Base-by-base conservation (phyloP, 1,139 yeast species). In the Blastobotrys aristatus region DNA sequence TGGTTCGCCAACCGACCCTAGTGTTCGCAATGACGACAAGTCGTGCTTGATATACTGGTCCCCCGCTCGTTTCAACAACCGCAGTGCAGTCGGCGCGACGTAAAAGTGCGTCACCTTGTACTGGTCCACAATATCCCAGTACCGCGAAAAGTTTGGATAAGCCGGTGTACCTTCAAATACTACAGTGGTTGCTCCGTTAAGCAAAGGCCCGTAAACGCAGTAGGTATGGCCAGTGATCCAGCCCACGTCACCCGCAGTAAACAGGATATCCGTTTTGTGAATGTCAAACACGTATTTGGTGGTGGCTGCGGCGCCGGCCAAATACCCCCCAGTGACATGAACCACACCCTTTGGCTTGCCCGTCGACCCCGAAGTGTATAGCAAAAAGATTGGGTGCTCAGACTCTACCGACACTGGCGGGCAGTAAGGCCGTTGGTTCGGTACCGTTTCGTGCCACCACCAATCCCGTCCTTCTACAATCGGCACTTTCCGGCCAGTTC, bases 181-280 rank as follows among this genome's bases (percentile, higher is more conserved):
- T 56, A 92, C 81, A 31, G 97, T 82, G 47, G 97, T 85, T 50
- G 88, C 82, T 68, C 98, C 98, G 50, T 88, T 75, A 44, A 80
- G 70, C 61, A 92, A 77, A 48, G 98, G 98, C 54, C 97, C 97
- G 67, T 92, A 92, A 53, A 90, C 75, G 34, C 95, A 96, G 64
- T 92, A 92, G 34, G 97, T 84, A 71, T 92, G 98, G 61, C 98
- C 98, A 33, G 98, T 92, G 66, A 92, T 92, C 98, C 98, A 92
- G 67, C 98, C 98, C 47, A 92, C 96, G 69, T 92, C 98, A 67
- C 97, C 97, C 47, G 97, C 97, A 45, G 97, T 90, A 76, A 92
- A 92, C 53, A 92, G 74, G 47, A 86, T 77, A 69, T 92, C 98
- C 11, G 29, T 26, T 7, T 35, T 41, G 66, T 89, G 96, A 50